A percentile compares a stretch with the other conserved stretches of the same genome.
These are phyloP conservation scores for Mycena latifolia DNA, from an alignment of 768 basidiomycete species.

Conservation along the genomic window DNA sequence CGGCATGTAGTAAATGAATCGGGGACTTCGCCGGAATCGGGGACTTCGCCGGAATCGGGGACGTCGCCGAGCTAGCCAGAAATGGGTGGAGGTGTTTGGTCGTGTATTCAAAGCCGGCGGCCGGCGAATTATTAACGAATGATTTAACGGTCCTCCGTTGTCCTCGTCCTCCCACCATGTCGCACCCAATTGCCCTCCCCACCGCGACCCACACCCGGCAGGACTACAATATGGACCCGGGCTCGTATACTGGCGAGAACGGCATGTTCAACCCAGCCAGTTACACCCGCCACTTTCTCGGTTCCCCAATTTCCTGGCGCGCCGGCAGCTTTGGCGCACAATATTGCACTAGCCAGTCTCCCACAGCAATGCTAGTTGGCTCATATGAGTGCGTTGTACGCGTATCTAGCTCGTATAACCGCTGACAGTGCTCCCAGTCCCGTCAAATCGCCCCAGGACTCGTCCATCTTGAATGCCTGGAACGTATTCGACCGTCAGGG, in stretches of 20 bases:
- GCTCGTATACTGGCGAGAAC: constrained; percentile 62
- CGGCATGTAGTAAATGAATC: too few relatives aligned
- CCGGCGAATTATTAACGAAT: neutral
- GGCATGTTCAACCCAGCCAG: constrained; percentile 73
- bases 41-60: too few relatives aligned
- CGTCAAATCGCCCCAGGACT: constrained; percentile 29
- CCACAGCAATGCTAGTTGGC: constrained; percentile 70
- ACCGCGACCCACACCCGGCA: constrained; percentile 38
- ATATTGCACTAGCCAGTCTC: constrained; percentile 67
- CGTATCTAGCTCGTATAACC: constrained; percentile 24
- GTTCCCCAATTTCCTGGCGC: constrained; percentile 81
- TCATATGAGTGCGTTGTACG: constrained; percentile 71
- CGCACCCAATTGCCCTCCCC: constrained; percentile 63
- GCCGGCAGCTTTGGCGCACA: constrained; percentile 74
- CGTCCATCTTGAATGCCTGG: constrained; percentile 72
- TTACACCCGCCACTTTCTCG: constrained; percentile 76
- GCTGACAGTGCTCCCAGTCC: constrained; percentile 11
- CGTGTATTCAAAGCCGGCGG: too few relatives aligned
- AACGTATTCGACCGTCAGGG: constrained; percentile 77
- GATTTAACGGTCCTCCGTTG: neutral
- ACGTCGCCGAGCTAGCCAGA: neutral
- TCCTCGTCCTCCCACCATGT: constrained; percentile 22
- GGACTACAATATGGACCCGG: constrained; percentile 52
- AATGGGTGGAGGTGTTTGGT: neutral
- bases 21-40: too few relatives aligned